These are phyloP conservation scores for Syzygium grande DNA, from an alignment of 345 rosid genomes.

Conservation along the genomic window DNA sequence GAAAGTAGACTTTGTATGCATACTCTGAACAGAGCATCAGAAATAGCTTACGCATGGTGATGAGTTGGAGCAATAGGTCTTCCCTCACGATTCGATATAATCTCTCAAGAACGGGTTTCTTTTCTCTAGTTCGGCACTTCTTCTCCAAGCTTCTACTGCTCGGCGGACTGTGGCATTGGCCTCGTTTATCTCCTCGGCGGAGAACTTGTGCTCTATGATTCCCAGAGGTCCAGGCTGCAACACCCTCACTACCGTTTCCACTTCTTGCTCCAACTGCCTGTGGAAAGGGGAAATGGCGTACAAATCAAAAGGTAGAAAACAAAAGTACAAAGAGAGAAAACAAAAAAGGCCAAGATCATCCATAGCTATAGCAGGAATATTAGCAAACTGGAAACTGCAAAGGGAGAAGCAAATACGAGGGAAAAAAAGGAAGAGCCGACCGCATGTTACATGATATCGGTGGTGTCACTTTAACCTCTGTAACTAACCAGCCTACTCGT, in stretches of 20 bases:
- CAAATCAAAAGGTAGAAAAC: background rate
- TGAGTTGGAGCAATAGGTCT: background rate
- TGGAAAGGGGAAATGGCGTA: background rate
- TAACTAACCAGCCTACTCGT: background rate
- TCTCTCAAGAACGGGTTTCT: conserved; percentile 39
- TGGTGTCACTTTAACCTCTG: background rate
- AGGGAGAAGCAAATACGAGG: background rate
- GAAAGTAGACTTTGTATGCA: background rate
- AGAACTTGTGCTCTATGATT: conserved; percentile 78
- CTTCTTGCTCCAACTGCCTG: conserved; percentile 79
- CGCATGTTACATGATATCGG: background rate
- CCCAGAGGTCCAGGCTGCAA: conserved; percentile 90
- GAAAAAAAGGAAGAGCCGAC: background rate
- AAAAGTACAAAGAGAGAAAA: background rate
- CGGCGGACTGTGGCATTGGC: conserved; percentile 53
- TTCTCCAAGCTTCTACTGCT: conserved; percentile 69
- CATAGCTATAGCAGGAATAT: background rate
- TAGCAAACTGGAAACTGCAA: background rate
- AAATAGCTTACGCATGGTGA: background rate
- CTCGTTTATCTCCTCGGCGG: conserved; percentile 46
- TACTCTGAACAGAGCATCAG: background rate
- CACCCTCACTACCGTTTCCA: conserved; percentile 73
- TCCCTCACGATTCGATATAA: conserved; percentile 15
- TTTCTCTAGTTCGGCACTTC: conserved; percentile 39
- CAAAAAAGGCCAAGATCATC: background rate